Percentiles rank a stretch among this genome's conserved stretches.
These are phyloP conservation scores for Epichloe elymi DNA, from an alignment of 2,329 filamentous ascomycete genomes.

Conservation along the genomic window DNA sequence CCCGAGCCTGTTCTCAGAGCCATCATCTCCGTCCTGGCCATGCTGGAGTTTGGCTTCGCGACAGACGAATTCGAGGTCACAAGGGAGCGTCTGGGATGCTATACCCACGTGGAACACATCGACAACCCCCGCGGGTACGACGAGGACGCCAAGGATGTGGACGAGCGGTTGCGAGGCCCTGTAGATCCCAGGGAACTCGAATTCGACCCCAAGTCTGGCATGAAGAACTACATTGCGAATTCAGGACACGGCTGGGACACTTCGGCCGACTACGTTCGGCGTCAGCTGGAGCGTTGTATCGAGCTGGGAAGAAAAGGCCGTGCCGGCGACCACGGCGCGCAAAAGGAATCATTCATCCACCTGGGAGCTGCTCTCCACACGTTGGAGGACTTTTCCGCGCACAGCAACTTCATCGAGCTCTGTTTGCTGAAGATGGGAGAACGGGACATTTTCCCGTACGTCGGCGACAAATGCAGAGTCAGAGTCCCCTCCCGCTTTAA, in stretches of 20 bases:
- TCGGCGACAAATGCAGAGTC: constrained; percentile 12
- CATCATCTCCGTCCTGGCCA: constrained; percentile 18
- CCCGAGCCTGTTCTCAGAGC: constrained; percentile 16
- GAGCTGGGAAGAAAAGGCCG: constrained; percentile 55
- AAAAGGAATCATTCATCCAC: constrained; percentile 57
- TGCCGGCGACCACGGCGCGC: constrained; percentile 39
- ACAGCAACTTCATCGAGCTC: constrained; percentile 67
- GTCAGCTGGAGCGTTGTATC: constrained; percentile 54
- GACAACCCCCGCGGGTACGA: constrained; percentile 70
- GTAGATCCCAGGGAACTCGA: constrained; percentile 45
- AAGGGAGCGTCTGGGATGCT: constrained; percentile 60
- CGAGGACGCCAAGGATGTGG: constrained; percentile 59
- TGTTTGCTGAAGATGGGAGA: constrained; percentile 57
- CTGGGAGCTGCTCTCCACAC: constrained; percentile 60
- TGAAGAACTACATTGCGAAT: constrained; percentile 97
- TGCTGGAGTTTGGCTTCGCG: constrained; percentile 43
- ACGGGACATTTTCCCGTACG: constrained; percentile 46
- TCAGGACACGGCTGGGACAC: constrained; percentile 64
- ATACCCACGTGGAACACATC: constrained; percentile 58
- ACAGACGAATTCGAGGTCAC: constrained; percentile 73
- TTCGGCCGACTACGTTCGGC: constrained; percentile 65
- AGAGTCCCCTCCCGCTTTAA: constrained; percentile 38
- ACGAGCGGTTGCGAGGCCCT: constrained; percentile 26
- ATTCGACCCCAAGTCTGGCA: constrained; percentile 59
- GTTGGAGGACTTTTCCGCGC: constrained; percentile 51